Percentiles rank a stretch among this genome's conserved stretches.
phyloP scores from a whole-genome alignment of 345 rosid genomes.

The Euclidium syriacum region DNA sequence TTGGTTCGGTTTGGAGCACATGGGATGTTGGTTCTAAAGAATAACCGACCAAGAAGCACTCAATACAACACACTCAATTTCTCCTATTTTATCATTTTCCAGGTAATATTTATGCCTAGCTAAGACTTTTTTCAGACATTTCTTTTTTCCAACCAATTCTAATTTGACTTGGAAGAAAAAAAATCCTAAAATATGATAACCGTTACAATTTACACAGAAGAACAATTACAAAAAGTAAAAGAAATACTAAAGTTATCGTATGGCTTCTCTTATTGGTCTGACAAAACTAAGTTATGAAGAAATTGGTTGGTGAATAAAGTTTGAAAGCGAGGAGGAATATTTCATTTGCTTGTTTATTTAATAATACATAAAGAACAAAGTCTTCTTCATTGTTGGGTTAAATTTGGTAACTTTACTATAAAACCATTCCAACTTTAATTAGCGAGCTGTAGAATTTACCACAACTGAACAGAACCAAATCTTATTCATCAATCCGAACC shows the following conservation, averaged over 20 bases:
- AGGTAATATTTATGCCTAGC: constrained; percentile 6
- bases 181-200: background rate
- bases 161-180: too few species aligned
- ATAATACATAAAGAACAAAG: background rate
- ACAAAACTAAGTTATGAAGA: background rate
- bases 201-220: background rate
- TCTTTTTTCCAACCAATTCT: too few species aligned
- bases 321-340: background rate
- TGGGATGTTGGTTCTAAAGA: constrained; percentile 21
- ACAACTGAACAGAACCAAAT: too few species aligned
- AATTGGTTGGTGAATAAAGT: background rate
- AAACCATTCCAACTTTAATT: background rate
- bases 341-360: background rate
- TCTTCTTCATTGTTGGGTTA: constrained; percentile 9
- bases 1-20: constrained; percentile 21
- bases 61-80: background rate
- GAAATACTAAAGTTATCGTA: too few species aligned
- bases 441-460: too few species aligned
- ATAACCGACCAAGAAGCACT: constrained; percentile 8
- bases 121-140: background rate
- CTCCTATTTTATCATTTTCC: constrained; percentile 8
- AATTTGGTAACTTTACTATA: constrained; percentile 10
- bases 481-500: too few species aligned
- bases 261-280: background rate
- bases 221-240: background rate